Percentiles rank a stretch among this genome's conserved stretches.
phyloP scores from a whole-genome alignment of 169 alveolate genomes.

The Fabrea salina region DNA sequence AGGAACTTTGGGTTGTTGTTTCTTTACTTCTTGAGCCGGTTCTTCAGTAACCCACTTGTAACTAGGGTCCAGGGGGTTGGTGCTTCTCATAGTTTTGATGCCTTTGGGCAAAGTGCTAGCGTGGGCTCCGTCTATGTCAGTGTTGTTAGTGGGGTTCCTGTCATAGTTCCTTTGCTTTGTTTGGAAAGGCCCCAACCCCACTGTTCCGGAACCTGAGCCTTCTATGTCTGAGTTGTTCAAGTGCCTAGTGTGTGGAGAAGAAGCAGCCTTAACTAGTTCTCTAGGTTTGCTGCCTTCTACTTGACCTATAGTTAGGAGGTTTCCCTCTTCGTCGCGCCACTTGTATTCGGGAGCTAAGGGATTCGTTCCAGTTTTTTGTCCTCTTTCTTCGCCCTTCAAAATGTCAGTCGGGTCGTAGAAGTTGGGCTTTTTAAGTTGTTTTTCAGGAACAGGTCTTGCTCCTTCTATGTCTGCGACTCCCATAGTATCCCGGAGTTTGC shows the following conservation, averaged over 20 bases:
- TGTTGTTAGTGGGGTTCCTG: constrained; percentile 27
- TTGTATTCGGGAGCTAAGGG: constrained; percentile 69
- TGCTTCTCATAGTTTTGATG: constrained; percentile 53
- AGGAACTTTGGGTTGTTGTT: not conserved
- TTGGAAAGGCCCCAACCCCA: constrained; percentile 51
- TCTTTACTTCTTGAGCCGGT: not conserved
- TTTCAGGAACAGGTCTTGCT: constrained; percentile 48
- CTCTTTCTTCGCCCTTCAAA: constrained; percentile 31
- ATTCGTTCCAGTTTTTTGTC: constrained; percentile 45
- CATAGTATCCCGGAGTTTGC: constrained; percentile 50
- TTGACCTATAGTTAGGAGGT: constrained; percentile 53
- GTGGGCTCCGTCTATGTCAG: constrained; percentile 67
- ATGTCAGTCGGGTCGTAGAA: constrained; percentile 68
- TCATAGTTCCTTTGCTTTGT: constrained; percentile 44
- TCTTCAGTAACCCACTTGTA: constrained; percentile 35
- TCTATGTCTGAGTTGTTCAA: constrained; percentile 57
- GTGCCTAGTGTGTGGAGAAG: constrained; percentile 41
- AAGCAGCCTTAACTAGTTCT: not conserved
- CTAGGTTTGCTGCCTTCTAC: constrained; percentile 62
- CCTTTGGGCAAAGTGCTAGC: constrained; percentile 66
- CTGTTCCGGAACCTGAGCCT: constrained; percentile 67
- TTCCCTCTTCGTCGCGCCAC: constrained; percentile 52
- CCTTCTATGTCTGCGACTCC: constrained; percentile 65
- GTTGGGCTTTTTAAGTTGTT: constrained; percentile 40
- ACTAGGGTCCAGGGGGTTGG: constrained; percentile 70